A percentile compares a stretch with the other conserved stretches of the same genome.
These are phyloP conservation scores for Lyophyllum semitale DNA, from an alignment of 768 basidiomycete species.

Conservation along the genomic window DNA sequence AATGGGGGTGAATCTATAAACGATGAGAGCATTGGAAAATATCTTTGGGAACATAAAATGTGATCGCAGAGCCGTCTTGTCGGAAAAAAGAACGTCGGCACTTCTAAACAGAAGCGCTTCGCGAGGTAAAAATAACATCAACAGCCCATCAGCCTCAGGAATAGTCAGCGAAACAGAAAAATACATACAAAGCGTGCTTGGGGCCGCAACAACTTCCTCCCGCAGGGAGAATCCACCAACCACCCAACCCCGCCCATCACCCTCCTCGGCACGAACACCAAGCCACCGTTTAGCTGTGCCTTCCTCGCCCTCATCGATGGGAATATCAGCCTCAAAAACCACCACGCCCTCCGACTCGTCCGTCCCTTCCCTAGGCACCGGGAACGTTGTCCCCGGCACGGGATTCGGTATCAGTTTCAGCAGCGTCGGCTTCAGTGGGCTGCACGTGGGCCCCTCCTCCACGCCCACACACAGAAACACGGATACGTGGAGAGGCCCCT, in stretches of 20 bases:
- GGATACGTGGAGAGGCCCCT: slow-evolving; percentile 44
- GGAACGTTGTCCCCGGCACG: slow-evolving; percentile 53
- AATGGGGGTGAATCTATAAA: slow-evolving; percentile 55
- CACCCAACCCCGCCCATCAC: slow-evolving; percentile 62
- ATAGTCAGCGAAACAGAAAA: slow-evolving; percentile 5
- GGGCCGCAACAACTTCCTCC: slow-evolving; percentile 30
- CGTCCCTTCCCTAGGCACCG: slow-evolving; percentile 64
- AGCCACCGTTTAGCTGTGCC: slow-evolving; percentile 37
- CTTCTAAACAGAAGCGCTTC: slow-evolving; percentile 43
- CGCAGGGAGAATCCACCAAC: slow-evolving; percentile 50
- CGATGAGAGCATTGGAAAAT: slow-evolving; percentile 61
- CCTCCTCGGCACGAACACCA: slow-evolving; percentile 52
- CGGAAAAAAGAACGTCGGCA: slow-evolving; percentile 34
- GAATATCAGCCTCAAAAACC: slow-evolving; percentile 56
- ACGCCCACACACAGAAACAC: slow-evolving; percentile 45
- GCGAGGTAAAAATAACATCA: slow-evolving; percentile 5
- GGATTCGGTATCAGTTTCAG: slow-evolving; percentile 70
- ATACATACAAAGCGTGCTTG: slow-evolving; percentile 47
- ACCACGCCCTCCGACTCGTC: slow-evolving; percentile 79
- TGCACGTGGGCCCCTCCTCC: slow-evolving; percentile 32
- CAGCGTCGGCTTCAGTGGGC: slow-evolving; percentile 40
- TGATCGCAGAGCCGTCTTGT: slow-evolving; percentile 36
- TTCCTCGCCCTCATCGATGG: slow-evolving; percentile 9
- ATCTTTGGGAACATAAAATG: slow-evolving; percentile 55
- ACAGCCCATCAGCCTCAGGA: slow-evolving; percentile 7